Evolutionary conservation across 306 rosid genomes (phyloP), one percentile per base, ranked within the genome.

Genomic region (Luffa aegyptiaca): DNA sequence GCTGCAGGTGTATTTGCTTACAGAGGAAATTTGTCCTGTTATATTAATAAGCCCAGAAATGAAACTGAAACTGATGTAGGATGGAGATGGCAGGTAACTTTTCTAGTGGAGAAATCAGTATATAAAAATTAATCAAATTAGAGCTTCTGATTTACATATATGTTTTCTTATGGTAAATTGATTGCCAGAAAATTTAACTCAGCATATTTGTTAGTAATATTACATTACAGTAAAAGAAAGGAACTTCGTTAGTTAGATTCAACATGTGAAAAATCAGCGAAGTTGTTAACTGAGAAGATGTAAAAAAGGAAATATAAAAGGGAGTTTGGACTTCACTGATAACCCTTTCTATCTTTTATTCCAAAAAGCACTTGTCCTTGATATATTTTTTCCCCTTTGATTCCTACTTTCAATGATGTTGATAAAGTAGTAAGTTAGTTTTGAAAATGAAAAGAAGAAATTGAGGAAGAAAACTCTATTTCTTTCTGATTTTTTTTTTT

Each of bases 1-100:
- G 87, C 81, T 84, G 86, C 92, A 35, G 97, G 94, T n/a, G 57
- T 92, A 26, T 82, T 84, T 78, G 87, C 96, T 72, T 79, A 39
- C 1, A 2, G 0, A 4, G 90, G 96, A 79, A 84, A 83, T 42
- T 13, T 5, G 46, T 61, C 88, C 12, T 94, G 96, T 88, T 79
- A 85, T 63, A 45, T 88, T 51, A 89, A 86, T 59, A 46, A 4
- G 51, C 92, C 87, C 26, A 8, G 1, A 72, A 77, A 52, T 48
- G 39, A 2, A 48, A 55, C 89, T 45, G 92, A 92, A 82, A 81
- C 88, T 7, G 1, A 5, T 16, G 35, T 2, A 4, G 96, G 93
- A 33, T 92, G 98, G 98, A 4, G 26, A 21, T 94, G 98, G 97
- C 96, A 92, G 98, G 98, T 92, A 86, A 76, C 10, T 39, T 57